Evolutionary conservation across 345 rosid genomes (phyloP), one percentile per base, ranked within the genome.

Genomic region (Bretschneidera sinensis): DNA sequence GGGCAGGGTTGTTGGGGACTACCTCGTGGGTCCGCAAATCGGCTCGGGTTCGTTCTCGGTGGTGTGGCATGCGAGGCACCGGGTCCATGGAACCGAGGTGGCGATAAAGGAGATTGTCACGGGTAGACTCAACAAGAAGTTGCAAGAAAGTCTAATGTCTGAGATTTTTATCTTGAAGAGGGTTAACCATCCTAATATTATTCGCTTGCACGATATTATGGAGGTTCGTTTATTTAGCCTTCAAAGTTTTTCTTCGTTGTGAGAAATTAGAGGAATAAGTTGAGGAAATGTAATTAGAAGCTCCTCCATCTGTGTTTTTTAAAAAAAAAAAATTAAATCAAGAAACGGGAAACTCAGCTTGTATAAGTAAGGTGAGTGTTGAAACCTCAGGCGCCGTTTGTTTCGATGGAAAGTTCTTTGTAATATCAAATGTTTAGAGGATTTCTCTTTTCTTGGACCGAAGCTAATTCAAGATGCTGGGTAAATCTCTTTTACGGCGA

Each of bases 41-140:
- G 99, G 99, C 60, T 95, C 92, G 56, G 97, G 99, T 73, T 95
- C 99, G 21, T 95, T 91, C 84, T 95, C 99, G 1, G 84, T 81
- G n/a, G 97, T 95, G 10, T 95, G 91, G 85, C 95, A 85, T 28
- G 99, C 91, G 28, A 77, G 87, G 73, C 99, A 95, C 77, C 80
- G 88, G 21, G 81, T 82, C 60, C 91, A 91, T 52, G 97, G 96
- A 55, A 88, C 91, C 35, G 88, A 82, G 55, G 99, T 95, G 47
- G 99, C 97, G 57, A 95, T 95, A 52, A 95, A 95, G 75, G 97
- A 95, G 90, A 95, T 95, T 72, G 83, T 62, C 15, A 80, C 67
- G 62, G 57, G 73, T 4, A 71, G 88, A 17, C 88, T 95, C 54
- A 83, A 77, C 55, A 83, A 82, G 84, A 88, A 91, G 88, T 58